Base-by-base conservation (phyloP, 2,329 filamentous ascomycete species). In the Trichoderma koningii region DNA sequence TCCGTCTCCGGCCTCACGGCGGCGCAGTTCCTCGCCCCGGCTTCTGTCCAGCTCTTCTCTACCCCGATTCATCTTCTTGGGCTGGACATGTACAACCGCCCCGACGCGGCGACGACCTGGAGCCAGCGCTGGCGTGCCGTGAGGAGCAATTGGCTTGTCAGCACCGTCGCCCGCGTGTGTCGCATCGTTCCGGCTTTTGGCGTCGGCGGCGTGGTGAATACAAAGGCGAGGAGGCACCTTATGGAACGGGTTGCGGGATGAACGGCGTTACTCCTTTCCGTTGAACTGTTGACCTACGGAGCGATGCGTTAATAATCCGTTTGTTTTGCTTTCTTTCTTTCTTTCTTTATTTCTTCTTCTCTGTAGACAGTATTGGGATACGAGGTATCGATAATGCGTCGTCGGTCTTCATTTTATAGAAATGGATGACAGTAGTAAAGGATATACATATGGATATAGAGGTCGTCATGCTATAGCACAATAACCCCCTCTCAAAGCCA, bases 111-210 rank as follows among this genome's bases (percentile, higher is more conserved):
- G 66, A 69, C 5, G 64, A 77, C 71, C 10, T 83, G 84, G 78
- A 74, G 75, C 21, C 86, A 92, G n/a, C 81, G 93, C n/a, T 84
- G 85, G 75, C 73, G 76, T 0, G 83, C 86, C 61, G 86, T 97
- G n/a, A 80, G 85, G 65, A 82, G 85, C 68, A 92, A 96, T 73
- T 97, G 92, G 87, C 78, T 83, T 19, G 83, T 89, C 68, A 94
- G 90, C 75, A 86, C 87, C 34, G 77, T 85, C 64, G 93, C 93
- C 28, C 80, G 93, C 62, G 89, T 97, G 77, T 90, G 90, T 67
- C 85, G 93, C 72, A 96, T 97, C 70, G 84, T 97, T 2, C 93
- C 93, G 19, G 93, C 93, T 0, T 97, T 94, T 80, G 93, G 93
- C 2, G 83, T 96, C 14, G 93, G 93, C 0, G 93, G 93, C 0